These are phyloP conservation scores for Coniochaeta sp. DNA, from an alignment of 2,329 filamentous ascomycete genomes.

Conservation along the genomic window DNA sequence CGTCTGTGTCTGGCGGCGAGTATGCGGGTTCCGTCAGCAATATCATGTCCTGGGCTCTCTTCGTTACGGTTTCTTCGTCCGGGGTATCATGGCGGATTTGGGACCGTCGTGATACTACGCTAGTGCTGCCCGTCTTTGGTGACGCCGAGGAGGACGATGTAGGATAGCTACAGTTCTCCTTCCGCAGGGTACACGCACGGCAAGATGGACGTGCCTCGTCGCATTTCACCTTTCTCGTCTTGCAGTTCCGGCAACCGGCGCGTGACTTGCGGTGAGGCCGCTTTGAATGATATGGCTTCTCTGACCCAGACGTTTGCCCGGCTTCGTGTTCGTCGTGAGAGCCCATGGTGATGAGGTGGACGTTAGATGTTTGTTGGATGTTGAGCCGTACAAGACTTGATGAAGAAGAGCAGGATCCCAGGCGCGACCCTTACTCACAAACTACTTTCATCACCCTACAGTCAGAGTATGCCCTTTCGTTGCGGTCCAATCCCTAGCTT, in stretches of 20 bases:
- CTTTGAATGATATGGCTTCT: slow-evolving; percentile 35
- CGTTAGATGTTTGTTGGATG: background rate
- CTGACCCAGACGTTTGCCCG: background rate
- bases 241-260: slow-evolving; percentile 46
- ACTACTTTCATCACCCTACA: no score
- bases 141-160: slow-evolving; percentile 7
- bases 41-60: slow-evolving; percentile 16
- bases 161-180: slow-evolving; percentile 40
- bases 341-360: background rate
- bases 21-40: slow-evolving; percentile 27
- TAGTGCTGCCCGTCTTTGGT: background rate
- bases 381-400: background rate
- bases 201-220: slow-evolving; percentile 43
- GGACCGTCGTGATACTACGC: background rate
- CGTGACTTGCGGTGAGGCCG: slow-evolving; percentile 49
- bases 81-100: background rate
- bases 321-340: background rate
- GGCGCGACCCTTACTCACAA: background rate
- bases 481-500: no score
- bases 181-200: slow-evolving; percentile 39
- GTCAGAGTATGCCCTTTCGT: no score
- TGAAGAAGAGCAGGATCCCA: background rate
- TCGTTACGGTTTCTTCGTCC: background rate
- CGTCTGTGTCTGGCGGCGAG: slow-evolving; percentile 23
- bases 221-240: slow-evolving; percentile 48